These are phyloP conservation scores for Globisporangium irregulare DNA, from an alignment of 352 stramenopile species.

Conservation along the genomic window DNA sequence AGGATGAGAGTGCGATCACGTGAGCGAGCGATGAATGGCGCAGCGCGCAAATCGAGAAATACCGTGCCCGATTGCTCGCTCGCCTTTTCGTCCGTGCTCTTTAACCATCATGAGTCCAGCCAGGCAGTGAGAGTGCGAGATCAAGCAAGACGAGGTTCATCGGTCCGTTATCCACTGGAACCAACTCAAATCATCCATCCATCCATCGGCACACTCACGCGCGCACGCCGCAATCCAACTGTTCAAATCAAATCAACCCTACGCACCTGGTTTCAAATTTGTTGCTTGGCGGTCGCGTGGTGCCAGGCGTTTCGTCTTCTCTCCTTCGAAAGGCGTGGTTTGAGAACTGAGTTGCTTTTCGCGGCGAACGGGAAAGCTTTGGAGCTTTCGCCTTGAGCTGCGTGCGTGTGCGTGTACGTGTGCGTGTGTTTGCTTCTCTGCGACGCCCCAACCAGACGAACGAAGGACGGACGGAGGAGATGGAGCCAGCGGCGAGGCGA, in stretches of 20 bases:
- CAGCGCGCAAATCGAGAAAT: conserved; percentile 7
- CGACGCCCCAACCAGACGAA: background rate
- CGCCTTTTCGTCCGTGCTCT: background rate
- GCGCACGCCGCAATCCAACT: background rate
- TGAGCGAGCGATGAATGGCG: background rate
- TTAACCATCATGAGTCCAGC: background rate
- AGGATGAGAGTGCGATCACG: background rate
- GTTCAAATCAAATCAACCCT: background rate
- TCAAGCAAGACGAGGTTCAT: background rate
- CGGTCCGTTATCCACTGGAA: background rate
- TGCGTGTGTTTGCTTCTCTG: background rate
- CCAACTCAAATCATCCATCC: background rate
- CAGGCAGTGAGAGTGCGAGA: background rate
- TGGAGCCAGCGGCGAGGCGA: background rate
- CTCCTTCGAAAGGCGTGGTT: background rate
- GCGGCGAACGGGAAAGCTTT: too few species aligned
- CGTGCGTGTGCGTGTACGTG: background rate
- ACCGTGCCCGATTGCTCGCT: background rate
- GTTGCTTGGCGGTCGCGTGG: background rate
- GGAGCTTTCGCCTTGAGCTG: background rate
- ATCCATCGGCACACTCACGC: too few species aligned
- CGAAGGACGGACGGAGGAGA: background rate
- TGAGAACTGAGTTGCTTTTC: background rate
- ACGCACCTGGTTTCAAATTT: conserved; percentile 10
- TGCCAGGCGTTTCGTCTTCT: background rate